A percentile compares a stretch with the other conserved stretches of the same genome.
These are phyloP conservation scores for Stevia rebaudiana DNA, from an alignment of 140 eudicot genomes.

Conservation along the genomic window DNA sequence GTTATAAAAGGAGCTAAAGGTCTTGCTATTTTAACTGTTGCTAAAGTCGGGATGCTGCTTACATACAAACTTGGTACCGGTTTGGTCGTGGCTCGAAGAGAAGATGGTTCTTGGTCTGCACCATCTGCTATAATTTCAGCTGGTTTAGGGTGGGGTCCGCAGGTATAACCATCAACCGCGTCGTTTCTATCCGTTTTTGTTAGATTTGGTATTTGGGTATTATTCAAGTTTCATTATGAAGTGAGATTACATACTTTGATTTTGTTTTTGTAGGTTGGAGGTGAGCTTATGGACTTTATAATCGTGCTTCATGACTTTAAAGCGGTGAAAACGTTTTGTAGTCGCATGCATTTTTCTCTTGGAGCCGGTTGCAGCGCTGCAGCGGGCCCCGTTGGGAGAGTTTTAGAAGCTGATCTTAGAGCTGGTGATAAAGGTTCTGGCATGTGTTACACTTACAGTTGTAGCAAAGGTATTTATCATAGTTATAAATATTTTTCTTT, in stretches of 20 bases:
- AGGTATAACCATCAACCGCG: constrained; percentile 42
- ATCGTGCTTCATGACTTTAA: constrained; percentile 83
- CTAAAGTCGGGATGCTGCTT: constrained; percentile 72
- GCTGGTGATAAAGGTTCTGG: constrained; percentile 99
- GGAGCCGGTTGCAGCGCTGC: constrained; percentile 99
- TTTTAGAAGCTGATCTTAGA: constrained; percentile 91
- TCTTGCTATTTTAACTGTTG: constrained; percentile 86
- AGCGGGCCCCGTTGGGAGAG: constrained; percentile 95
- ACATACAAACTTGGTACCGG: constrained; percentile 92
- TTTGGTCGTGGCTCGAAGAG: constrained; percentile 79
- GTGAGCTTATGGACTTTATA: constrained; percentile 97
- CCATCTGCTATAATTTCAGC: constrained; percentile 90
- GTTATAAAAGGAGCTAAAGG: constrained; percentile 95
- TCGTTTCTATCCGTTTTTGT: neutral
- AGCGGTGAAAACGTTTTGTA: constrained; percentile 94
- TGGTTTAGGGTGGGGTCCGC: constrained; percentile 99
- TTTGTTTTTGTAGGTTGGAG: constrained; percentile 60
- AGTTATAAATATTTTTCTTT: neutral
- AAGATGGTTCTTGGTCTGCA: constrained; percentile 97
- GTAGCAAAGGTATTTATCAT: constrained; percentile 78
- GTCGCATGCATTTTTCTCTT: constrained; percentile 96
- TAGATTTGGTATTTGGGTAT: neutral
- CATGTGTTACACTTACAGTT: constrained; percentile 92
- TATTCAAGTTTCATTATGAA: neutral
- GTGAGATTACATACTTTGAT: neutral